Evolutionary conservation across 2,329 filamentous ascomycete species (phyloP), one percentile per base, ranked within the genome.

Genomic region (Fusarium newnesense): DNA sequence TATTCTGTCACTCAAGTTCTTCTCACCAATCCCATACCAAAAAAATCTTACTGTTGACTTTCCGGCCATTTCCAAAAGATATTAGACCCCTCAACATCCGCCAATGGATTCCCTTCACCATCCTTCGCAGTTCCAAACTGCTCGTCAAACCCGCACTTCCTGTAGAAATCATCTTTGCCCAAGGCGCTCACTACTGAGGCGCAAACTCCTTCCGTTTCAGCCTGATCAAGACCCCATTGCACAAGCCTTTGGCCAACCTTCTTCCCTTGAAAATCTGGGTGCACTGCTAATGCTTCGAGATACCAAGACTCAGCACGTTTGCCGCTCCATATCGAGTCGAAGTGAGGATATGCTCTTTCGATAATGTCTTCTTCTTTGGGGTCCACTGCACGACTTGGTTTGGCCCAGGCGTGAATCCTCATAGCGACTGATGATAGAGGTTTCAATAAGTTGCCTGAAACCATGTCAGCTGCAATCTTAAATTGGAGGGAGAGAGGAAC

Each of bases 81-180:
- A 15, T 56, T 32, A 64, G 67, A 1, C 60, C 65, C 9, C 65
- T 74, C 12, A 2, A 69, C 34, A 24, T 63, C 63, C 15, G 47
- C 49, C 24, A 76, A 32, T 1, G 74, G 74, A 57, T 75, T 75
- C 0, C 73, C 73, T 3, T 75, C 54, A 0, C 65, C 74, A 11
- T 58, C 21, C 8, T 40, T 68, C 0, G 62, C 72, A 2, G 47
- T 73, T 3, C 74, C 74, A 32, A 57, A 61, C 18, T 75, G 72
- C 2, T 75, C 74, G 2, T 68, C 24, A 42, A 76, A 76, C 1
- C 74, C 74, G 13, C 74, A 73, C 18, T 69, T 76, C 1, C 19
- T 49, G 13, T 76, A 86, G 61, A 86, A 87, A 1, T 57, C 74
- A 26, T 85, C 82, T 26, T 80, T 85, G 4, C 79, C 81, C 9